These are phyloP conservation scores for Didymella lethalis DNA, from an alignment of 2,329 filamentous ascomycete genomes.

Conservation along the genomic window DNA sequence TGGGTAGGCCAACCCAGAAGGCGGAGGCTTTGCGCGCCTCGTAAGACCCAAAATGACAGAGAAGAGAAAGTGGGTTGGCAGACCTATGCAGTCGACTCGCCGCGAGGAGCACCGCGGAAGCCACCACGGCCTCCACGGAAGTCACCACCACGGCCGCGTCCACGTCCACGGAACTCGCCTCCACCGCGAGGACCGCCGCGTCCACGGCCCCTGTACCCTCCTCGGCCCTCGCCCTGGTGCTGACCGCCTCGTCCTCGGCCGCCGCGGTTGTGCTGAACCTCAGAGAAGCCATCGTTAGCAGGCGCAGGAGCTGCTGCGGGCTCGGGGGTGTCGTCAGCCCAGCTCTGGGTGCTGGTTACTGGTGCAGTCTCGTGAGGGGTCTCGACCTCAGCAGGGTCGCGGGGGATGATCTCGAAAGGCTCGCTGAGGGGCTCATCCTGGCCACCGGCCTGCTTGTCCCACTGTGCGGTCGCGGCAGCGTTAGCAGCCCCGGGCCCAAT, in stretches of 20 bases:
- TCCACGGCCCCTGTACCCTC: constrained; percentile 64
- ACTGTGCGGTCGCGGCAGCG: constrained; percentile 69
- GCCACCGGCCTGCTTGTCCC: constrained; percentile 64
- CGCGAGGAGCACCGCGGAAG: constrained; percentile 42
- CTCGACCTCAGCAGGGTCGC: constrained; percentile 77
- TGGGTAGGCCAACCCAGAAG: constrained; percentile 24
- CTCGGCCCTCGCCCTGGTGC: constrained; percentile 56
- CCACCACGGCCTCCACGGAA: constrained; percentile 55
- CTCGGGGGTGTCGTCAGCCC: constrained; percentile 76
- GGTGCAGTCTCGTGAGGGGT: constrained; percentile 61
- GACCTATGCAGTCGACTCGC: constrained; percentile 35
- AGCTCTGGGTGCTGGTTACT: constrained; percentile 74
- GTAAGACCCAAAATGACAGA: constrained; percentile 22
- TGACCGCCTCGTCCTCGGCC: constrained; percentile 59
- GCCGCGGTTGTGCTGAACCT: constrained; percentile 62
- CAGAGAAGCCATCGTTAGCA: constrained; percentile 73
- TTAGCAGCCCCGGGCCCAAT: constrained; percentile 56
- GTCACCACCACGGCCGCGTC: constrained; percentile 53
- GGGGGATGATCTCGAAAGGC: constrained; percentile 78
- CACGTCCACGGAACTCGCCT: constrained; percentile 51
- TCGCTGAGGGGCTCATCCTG: constrained; percentile 64
- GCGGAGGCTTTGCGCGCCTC: constrained; percentile 23
- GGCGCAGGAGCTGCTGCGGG: constrained; percentile 42
- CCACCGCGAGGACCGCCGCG: constrained; percentile 51
- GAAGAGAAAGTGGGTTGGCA: constrained; percentile 11